Conservation (phyloP, 1,139 yeast genomes). For the Meyerozyma smithsonii region DNA sequence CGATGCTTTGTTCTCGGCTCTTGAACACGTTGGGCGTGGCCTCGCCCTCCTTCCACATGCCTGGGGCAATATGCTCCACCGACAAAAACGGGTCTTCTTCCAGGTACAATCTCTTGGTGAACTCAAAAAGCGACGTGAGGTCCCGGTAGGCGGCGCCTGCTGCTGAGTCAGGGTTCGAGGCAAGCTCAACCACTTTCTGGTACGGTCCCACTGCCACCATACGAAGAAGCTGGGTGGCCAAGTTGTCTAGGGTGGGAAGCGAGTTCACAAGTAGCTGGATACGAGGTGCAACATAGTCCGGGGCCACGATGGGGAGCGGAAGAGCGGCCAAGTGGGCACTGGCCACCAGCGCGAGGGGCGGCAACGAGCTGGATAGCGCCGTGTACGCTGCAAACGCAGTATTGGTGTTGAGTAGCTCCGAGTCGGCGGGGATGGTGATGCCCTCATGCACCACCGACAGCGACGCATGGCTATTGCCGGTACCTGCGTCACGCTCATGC, state of each 20-base stretch:
- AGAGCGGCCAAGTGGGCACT: conserved; percentile 55
- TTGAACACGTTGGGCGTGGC: conserved; percentile 53
- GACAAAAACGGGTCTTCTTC: conserved; percentile 65
- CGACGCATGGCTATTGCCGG: not conserved
- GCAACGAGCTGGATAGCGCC: conserved; percentile 36
- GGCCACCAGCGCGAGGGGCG: conserved; percentile 35
- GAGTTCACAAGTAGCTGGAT: conserved; percentile 60
- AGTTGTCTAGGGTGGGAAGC: conserved; percentile 67
- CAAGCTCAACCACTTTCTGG: conserved; percentile 67
- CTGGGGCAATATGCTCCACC: conserved; percentile 58
- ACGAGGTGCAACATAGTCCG: conserved; percentile 53
- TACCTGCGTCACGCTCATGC: too few species aligned
- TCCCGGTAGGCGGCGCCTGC: conserved; percentile 74
- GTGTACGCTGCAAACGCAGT: conserved; percentile 42
- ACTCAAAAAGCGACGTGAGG: conserved; percentile 70
- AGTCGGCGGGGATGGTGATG: conserved; percentile 17
- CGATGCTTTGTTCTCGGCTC: conserved; percentile 61
- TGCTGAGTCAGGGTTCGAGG: conserved; percentile 66
- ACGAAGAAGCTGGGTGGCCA: conserved; percentile 69
- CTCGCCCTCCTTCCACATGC: conserved; percentile 63
- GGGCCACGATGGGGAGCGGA: conserved; percentile 53
- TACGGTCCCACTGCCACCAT: conserved; percentile 67
- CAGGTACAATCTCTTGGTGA: conserved; percentile 59
- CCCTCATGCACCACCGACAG: conserved; percentile 3
- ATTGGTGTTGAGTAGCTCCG: conserved; percentile 37